Base-by-base conservation (phyloP, 1,139 yeast genomes). In the Geotrichum reessii region DNA sequence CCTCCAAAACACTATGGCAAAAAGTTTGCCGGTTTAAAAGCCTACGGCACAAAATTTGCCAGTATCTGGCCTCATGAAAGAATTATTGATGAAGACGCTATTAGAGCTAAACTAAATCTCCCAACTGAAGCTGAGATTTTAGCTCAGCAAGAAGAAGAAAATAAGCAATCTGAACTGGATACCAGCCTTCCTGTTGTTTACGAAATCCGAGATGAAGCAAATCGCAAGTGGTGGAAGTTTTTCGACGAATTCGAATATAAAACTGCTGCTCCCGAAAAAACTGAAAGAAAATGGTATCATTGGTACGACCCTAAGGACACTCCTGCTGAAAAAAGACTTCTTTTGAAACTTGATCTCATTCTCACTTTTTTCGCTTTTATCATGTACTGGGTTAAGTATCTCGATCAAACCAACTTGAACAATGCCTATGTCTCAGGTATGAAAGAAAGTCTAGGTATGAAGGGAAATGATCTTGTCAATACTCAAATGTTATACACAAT, bases 391-490 rank as follows among this genome's bases (percentile, higher is more conserved):
- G 85, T 84, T 55, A 86, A 86, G 67, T 83, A 83, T 59, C 74
- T 86, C 56, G 92, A 86, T 69, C 80, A 80, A 60, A 76, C 83
- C 52, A 69, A 69, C 53, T 40, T 83, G 56, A 81, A 82, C 58
- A 84, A 83, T 67, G 90, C 91, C n/a, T 86, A 86, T 68, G 84
- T 85, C 52, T 80, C 86, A 19, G 85, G 86, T 12, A 76, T 86
- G 78, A 74, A 81, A 63, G 82, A 82, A 65, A 83, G 78, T 55
- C 73, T 86, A 50, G 74, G 77, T 31, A 80, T 87, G 82, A 71
- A 76, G 62, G 88, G 88, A n/a, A 84, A 83, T 63, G 87, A 85
- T 65, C 80, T 82, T 69, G 84, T 81, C 60, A 74, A 82, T 66
- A 82, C 87, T 3, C 84, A 81, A 64, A 82, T 80, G 24, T 71